Evolutionary conservation across 148 eudicot species (phyloP).

Genomic region (Euryodendron excelsum): DNA sequence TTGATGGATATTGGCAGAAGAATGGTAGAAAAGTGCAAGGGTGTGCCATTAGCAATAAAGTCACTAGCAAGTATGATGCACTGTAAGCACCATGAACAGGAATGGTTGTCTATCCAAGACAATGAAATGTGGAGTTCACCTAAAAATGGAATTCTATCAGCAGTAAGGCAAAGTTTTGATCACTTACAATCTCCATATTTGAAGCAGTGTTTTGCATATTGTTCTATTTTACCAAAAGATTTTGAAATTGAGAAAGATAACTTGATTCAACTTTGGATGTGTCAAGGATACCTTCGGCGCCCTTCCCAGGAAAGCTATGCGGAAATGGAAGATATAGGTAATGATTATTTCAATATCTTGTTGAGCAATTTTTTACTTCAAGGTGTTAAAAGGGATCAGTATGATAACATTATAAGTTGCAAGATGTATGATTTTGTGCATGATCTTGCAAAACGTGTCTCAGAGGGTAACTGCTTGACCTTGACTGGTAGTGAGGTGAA

Average conservation of each 20-base stretch:
- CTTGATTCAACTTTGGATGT: slow-evolving; percentile 18
- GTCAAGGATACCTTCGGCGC: too few species aligned
- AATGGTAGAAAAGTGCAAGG: too few species aligned
- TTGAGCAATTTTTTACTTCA: not conserved
- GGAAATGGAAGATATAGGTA: slow-evolving; percentile 11
- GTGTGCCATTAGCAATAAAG: too few species aligned
- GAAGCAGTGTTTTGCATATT: too few species aligned
- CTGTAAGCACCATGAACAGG: too few species aligned
- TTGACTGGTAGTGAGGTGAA: not conserved
- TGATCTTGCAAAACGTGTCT: not conserved
- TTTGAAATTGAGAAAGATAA: not conserved
- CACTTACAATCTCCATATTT: too few species aligned
- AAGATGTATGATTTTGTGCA: slow-evolving; percentile 2
- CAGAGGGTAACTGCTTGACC: not conserved
- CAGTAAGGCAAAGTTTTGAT: too few species aligned
- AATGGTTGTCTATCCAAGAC: too few species aligned
- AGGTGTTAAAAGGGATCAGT: not conserved
- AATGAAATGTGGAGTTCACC: too few species aligned
- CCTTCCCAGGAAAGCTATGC: not conserved
- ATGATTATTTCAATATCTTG: not conserved
- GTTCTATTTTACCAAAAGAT: slow-evolving; percentile 10
- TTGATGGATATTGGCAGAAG: too few species aligned
- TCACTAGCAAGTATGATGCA: too few species aligned
- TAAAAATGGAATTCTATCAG: too few species aligned
- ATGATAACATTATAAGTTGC: not conserved